Evolutionary conservation across 2,329 filamentous ascomycete species (phyloP).

Genomic region (Arthrobotrys sphaeroides): DNA sequence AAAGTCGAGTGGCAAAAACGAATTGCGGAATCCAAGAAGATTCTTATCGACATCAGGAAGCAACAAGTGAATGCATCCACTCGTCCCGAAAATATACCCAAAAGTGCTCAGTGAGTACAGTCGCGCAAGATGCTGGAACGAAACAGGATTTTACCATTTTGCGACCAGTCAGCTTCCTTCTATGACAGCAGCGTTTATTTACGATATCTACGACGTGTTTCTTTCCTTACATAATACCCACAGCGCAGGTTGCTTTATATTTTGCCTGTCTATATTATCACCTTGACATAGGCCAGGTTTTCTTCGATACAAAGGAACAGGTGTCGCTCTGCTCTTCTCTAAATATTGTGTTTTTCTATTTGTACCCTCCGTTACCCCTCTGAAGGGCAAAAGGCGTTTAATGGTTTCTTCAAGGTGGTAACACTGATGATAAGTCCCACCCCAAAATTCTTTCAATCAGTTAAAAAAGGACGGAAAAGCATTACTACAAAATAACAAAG

Average conservation of each 20-base stretch:
- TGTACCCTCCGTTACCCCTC: not conserved
- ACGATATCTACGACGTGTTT: conserved; percentile 19
- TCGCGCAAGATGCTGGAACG: conserved; percentile 26
- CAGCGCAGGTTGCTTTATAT: conserved; percentile 47
- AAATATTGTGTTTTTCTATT: not conserved
- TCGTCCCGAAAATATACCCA: conserved; percentile 15
- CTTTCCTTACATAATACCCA: conserved; percentile 30
- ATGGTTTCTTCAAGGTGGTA: conserved; percentile 14
- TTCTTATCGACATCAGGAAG: conserved; percentile 56
- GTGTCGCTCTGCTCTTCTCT: not conserved
- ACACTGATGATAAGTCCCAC: not conserved
- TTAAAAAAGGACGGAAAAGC: conserved; percentile 30
- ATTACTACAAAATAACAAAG: conserved; percentile 13
- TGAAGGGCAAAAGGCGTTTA: conserved; percentile 24
- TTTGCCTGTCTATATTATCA: conserved; percentile 42
- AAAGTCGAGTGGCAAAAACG: conserved; percentile 55
- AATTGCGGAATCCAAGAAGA: conserved; percentile 57
- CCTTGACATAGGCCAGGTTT: conserved; percentile 23
- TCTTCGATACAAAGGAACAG: conserved; percentile 3
- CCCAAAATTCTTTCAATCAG: conserved; percentile 10
- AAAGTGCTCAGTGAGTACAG: conserved; percentile 27
- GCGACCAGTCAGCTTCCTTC: not conserved
- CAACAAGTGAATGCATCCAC: conserved; percentile 31
- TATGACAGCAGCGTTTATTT: conserved; percentile 2
- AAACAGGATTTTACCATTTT: conserved; percentile 25